phyloP scores from a whole-genome alignment of 2,329 filamentous ascomycete genomes.

The Paramyrothecium sp. region DNA sequence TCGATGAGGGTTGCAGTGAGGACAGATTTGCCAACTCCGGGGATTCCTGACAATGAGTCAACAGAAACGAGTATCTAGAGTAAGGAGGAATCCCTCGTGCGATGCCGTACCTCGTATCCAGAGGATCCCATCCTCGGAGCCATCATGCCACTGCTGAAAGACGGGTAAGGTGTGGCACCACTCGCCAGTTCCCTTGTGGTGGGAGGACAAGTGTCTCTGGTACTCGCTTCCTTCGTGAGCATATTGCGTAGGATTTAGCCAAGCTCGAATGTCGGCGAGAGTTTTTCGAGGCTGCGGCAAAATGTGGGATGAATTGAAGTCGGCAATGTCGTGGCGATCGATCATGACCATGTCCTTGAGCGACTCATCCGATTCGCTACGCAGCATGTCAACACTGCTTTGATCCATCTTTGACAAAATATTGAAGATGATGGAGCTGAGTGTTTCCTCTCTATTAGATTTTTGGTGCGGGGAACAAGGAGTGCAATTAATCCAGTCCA shows the following conservation, averaged over 20 bases:
- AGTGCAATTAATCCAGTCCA: no score
- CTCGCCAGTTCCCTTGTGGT: conserved; percentile 11
- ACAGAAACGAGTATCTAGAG: not conserved
- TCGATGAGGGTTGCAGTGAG: conserved; percentile 23
- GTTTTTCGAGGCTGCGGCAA: conserved; percentile 18
- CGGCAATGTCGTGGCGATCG: conserved; percentile 42
- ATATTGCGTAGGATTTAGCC: conserved; percentile 26
- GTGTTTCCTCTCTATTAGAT: no score
- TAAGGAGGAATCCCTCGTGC: not conserved
- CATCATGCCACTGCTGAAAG: conserved; percentile 10
- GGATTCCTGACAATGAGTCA: conserved; percentile 22
- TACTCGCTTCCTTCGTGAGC: conserved; percentile 18
- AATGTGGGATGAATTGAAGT: conserved; percentile 26
- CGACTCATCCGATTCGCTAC: not conserved
- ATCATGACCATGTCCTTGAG: conserved; percentile 50
- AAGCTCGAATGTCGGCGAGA: conserved; percentile 14
- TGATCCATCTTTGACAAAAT: no score
- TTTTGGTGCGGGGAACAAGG: no score
- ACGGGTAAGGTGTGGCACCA: conserved; percentile 8
- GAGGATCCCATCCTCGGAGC: conserved; percentile 10
- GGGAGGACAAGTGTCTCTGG: conserved; percentile 17
- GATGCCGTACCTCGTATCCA: conserved; percentile 5
- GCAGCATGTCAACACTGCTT: not conserved
- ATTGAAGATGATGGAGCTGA: no score
- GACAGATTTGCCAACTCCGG: conserved; percentile 37